These are phyloP conservation scores for Suillus cothurnatus DNA, from an alignment of 768 basidiomycete genomes.

Conservation along the genomic window DNA sequence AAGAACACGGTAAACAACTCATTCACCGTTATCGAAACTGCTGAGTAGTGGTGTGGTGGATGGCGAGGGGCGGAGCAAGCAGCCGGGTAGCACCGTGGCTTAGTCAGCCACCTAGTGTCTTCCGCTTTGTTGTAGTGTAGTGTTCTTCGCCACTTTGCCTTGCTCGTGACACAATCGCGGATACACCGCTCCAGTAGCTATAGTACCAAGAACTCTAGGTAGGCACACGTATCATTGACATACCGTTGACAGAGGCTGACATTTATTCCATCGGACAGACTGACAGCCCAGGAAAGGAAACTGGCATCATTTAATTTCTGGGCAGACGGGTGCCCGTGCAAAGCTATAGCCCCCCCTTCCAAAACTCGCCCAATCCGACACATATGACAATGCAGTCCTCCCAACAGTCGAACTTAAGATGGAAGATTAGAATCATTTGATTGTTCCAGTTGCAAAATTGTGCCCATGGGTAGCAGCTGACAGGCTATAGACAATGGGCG, in stretches of 20 bases:
- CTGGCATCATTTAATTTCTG: conserved; percentile 8
- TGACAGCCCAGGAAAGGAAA: background rate
- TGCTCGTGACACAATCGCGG: no score
- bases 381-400: conserved; percentile 44
- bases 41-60: no score
- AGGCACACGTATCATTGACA: conserved; percentile 3
- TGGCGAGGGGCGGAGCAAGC: no score
- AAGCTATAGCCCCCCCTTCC: conserved; percentile 4
- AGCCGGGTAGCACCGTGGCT: no score
- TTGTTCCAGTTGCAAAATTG: conserved; percentile 41
- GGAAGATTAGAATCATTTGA: no score
- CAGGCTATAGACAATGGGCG: background rate
- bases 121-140: no score
- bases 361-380: background rate
- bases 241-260: background rate
- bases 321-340: conserved; percentile 9
- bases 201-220: background rate
- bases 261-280: background rate
- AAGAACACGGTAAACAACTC: background rate
- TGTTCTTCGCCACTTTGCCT: no score
- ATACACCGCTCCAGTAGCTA: no score
- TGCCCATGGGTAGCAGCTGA: conserved; percentile 45
- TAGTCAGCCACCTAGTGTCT: no score
- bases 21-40: background rate
- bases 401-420: conserved; percentile 75